Conservation (phyloP, 192 early-diverging fungal species). For the Coemansia sp. region DNA sequence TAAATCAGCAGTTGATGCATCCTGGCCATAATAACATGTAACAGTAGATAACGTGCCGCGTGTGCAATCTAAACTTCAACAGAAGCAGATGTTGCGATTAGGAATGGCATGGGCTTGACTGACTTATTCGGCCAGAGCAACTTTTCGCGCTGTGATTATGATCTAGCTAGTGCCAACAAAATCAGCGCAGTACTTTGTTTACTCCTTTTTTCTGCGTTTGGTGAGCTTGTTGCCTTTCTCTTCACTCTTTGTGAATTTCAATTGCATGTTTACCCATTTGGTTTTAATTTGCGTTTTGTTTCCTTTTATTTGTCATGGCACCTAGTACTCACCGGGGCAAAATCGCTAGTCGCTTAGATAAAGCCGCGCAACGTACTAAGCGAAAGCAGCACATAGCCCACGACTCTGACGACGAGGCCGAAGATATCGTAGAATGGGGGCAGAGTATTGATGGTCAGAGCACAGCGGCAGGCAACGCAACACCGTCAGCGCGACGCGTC, state of each 20-base stretch:
- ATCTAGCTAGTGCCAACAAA: not conserved
- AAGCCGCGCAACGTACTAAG: conserved; percentile 18
- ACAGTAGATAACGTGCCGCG: no score
- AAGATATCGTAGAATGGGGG: conserved; percentile 37
- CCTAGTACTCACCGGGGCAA: conserved; percentile 17
- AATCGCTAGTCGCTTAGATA: conserved; percentile 33
- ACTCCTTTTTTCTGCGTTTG: not conserved
- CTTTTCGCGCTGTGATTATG: not conserved
- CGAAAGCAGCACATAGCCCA: conserved; percentile 18
- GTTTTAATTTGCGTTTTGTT: not conserved
- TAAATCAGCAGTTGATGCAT: no score
- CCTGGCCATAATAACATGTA: no score
- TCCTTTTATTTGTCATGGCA: conserved; percentile 5
- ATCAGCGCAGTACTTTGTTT: not conserved
- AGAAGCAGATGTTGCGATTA: no score
- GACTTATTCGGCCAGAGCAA: not conserved
- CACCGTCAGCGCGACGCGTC: conserved; percentile 43
- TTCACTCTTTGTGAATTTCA: not conserved
- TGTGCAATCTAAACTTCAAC: no score
- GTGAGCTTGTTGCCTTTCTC: not conserved
- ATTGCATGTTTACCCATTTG: not conserved
- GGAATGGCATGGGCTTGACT: no score
- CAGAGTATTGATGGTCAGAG: conserved; percentile 9
- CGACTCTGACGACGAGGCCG: conserved; percentile 19
- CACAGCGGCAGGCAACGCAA: not conserved